Evolutionary conservation across 305 asterid genomes (phyloP).

Genomic region (Striga hermonthica): DNA sequence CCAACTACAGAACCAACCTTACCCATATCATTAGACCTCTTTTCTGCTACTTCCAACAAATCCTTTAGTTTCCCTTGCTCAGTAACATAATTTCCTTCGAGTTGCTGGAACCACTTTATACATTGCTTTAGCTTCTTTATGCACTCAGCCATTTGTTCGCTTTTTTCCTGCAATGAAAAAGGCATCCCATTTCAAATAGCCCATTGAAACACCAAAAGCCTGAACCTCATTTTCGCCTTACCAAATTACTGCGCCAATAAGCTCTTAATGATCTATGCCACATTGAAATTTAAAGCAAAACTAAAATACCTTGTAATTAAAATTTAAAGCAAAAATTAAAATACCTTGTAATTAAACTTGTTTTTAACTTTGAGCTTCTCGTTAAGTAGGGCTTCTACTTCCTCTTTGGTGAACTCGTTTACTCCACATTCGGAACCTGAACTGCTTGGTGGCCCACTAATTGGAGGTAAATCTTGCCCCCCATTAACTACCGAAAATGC

Average conservation of each 20-base stretch:
- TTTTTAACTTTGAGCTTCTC: slow-evolving; percentile 59
- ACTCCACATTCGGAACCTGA: slow-evolving; percentile 52
- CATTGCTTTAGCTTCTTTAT: slow-evolving; percentile 62
- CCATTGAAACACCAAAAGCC: not conserved
- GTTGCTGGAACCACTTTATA: slow-evolving; percentile 69
- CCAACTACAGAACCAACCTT: slow-evolving; percentile 24
- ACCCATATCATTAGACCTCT: slow-evolving; percentile 57
- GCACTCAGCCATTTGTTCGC: slow-evolving; percentile 53
- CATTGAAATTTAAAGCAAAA: not conserved
- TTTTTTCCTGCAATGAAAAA: slow-evolving; percentile 47
- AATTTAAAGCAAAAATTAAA: slow-evolving; percentile 19
- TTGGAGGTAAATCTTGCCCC: slow-evolving; percentile 49
- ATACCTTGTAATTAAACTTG: slow-evolving; percentile 55
- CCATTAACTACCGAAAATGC: slow-evolving; percentile 64
- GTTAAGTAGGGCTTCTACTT: slow-evolving; percentile 51
- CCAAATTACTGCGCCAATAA: not conserved
- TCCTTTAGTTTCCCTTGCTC: slow-evolving; percentile 50
- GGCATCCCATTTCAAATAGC: slow-evolving; percentile 18
- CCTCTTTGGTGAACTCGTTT: slow-evolving; percentile 57
- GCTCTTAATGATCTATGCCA: not conserved
- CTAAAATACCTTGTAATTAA: slow-evolving; percentile 48
- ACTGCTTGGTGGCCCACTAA: slow-evolving; percentile 53
- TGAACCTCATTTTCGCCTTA: not conserved
- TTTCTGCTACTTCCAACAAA: slow-evolving; percentile 55
- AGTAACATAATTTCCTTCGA: slow-evolving; percentile 45